Conservation (phyloP, 2,329 filamentous ascomycete species). For the Ilyonectria sp. region DNA sequence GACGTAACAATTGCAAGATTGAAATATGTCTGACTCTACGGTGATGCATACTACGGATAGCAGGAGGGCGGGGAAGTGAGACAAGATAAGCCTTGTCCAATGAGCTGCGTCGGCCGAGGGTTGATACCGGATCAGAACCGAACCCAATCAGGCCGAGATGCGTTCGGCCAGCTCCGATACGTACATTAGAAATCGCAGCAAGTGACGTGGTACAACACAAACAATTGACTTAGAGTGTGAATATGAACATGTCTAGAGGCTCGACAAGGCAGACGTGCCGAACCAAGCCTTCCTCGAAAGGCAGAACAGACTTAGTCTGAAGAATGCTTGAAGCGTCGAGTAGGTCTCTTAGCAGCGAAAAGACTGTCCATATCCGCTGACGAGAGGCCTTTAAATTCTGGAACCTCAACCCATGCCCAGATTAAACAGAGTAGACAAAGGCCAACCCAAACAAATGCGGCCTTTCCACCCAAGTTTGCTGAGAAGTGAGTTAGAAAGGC, state of each 20-base stretch:
- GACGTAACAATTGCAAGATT: neutral
- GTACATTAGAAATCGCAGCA: neutral
- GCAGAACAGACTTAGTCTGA: too few species aligned
- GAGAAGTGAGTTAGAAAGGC: neutral
- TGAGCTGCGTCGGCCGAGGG: neutral
- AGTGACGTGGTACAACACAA: neutral
- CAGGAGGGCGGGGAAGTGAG: neutral
- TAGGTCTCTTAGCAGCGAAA: neutral
- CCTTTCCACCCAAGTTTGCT: slow-evolving; percentile 15
- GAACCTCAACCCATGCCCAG: slow-evolving; percentile 19
- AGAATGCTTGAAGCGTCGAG: neutral
- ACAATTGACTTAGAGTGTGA: neutral
- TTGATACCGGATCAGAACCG: neutral
- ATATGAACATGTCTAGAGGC: neutral
- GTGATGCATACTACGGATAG: neutral
- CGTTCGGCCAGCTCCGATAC: neutral
- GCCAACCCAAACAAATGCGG: slow-evolving; percentile 16
- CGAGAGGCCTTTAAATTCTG: slow-evolving; percentile 4
- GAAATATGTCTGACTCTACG: neutral
- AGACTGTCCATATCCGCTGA: neutral
- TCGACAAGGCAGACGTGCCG: neutral
- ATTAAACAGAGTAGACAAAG: slow-evolving; percentile 3
- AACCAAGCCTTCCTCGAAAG: too few species aligned
- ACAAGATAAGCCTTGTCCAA: neutral
- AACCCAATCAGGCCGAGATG: neutral